Evolutionary conservation across 2,329 filamentous ascomycete species (phyloP).

Genomic region (Nigrospora sphaerica): DNA sequence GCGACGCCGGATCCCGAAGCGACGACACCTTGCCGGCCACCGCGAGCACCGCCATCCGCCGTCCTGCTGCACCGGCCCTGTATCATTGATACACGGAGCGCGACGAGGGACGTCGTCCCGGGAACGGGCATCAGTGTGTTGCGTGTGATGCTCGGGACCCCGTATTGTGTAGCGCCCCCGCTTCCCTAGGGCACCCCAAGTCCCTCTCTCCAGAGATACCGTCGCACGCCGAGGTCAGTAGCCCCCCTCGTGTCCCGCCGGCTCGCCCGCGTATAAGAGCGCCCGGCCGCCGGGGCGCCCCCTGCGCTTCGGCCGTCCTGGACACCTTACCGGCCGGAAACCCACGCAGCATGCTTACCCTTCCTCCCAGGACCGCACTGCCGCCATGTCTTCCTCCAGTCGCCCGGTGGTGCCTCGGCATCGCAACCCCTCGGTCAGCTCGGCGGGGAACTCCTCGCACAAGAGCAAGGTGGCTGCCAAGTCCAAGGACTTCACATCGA

Average conservation of each 20-base stretch:
- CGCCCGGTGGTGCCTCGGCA: slow-evolving; percentile 44
- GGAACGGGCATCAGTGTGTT: slow-evolving; percentile 30
- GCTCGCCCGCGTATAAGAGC: slow-evolving; percentile 2
- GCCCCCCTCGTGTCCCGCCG: not conserved
- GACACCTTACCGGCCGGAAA: not conserved
- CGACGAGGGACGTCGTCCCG: slow-evolving; percentile 18
- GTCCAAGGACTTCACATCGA: slow-evolving; percentile 45
- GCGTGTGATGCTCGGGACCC: slow-evolving; percentile 33
- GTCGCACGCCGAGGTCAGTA: slow-evolving; percentile 22
- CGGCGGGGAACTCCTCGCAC: slow-evolving; percentile 44
- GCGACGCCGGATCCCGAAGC: slow-evolving; percentile 4
- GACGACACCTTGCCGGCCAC: slow-evolving; percentile 14
- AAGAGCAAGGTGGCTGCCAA: slow-evolving; percentile 30
- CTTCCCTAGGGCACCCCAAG: slow-evolving; percentile 30
- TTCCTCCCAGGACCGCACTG: slow-evolving; percentile 20
- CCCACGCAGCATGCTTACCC: slow-evolving; percentile 13
- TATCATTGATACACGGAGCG: slow-evolving; percentile 16
- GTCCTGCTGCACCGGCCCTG: slow-evolving; percentile 9
- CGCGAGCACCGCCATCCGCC: slow-evolving; percentile 13
- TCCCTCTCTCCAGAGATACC: slow-evolving; percentile 22
- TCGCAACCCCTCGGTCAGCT: slow-evolving; percentile 52
- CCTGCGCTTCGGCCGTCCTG: too few relatives aligned
- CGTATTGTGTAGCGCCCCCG: slow-evolving; percentile 32
- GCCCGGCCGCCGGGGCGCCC: not conserved
- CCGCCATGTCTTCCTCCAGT: slow-evolving; percentile 49